Evolutionary conservation across 805 yeast species (phyloP).

Genomic region (Lachancea meyersii): DNA sequence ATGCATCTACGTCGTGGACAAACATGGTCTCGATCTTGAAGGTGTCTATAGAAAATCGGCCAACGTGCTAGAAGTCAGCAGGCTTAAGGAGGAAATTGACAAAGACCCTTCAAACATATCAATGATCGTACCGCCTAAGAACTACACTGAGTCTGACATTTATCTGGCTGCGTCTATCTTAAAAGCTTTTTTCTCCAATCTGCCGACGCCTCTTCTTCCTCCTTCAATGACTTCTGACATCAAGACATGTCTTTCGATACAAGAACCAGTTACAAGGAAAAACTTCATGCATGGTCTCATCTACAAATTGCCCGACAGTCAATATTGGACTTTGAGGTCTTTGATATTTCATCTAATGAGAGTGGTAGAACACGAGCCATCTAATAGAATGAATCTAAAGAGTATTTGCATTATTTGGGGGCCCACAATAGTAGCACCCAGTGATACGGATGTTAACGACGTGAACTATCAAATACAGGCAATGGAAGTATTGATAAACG

Average conservation of each 20-base stretch:
- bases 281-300: slow-evolving; percentile 80
- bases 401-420: slow-evolving; percentile 93
- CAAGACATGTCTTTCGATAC: slow-evolving; percentile 58
- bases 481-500: slow-evolving; percentile 75
- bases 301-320: slow-evolving; percentile 88
- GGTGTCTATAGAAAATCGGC: slow-evolving; percentile 89
- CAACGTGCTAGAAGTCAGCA: slow-evolving; percentile 65
- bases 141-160: slow-evolving; percentile 70
- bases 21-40: slow-evolving; percentile 75
- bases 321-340: slow-evolving; percentile 84
- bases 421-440: slow-evolving; percentile 70
- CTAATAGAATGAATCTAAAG: slow-evolving; percentile 76
- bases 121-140: slow-evolving; percentile 47
- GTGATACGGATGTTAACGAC: slow-evolving; percentile 61
- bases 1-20: slow-evolving; percentile 82
- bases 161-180: slow-evolving; percentile 82
- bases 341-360: slow-evolving; percentile 78
- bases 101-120: slow-evolving; percentile 62
- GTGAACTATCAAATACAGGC: slow-evolving; percentile 70
- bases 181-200: slow-evolving; percentile 72
- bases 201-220: slow-evolving; percentile 56
- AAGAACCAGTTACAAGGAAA: slow-evolving; percentile 53
- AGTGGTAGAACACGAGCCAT: slow-evolving; percentile 54
- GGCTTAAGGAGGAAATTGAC: slow-evolving; percentile 65
- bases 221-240: slow-evolving; percentile 25